A percentile compares a stretch with the other conserved stretches of the same genome.
phyloP scores from a whole-genome alignment of 495 filamentous ascomycete genomes.

The Penicillium atrosanguineum region DNA sequence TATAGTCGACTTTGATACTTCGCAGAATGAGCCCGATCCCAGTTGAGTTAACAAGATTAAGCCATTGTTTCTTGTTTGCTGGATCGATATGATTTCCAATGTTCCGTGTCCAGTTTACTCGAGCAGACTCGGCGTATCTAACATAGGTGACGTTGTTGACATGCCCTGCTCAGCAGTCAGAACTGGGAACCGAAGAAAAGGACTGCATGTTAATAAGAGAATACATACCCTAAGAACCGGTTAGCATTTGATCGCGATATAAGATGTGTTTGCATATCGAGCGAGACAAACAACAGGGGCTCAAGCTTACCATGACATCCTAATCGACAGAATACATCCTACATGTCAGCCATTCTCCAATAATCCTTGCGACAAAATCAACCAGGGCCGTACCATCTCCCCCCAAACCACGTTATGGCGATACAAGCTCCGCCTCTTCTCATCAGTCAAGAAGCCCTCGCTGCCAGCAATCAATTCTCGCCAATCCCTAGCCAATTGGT shows the following conservation, averaged over 20 bases:
- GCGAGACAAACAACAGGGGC: background rate
- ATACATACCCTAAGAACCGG: conserved; percentile 20
- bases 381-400: conserved; percentile 66
- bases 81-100: conserved; percentile 70
- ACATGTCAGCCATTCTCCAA: conserved; percentile 8
- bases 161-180: conserved; percentile 54
- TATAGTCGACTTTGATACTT: conserved; percentile 82
- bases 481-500: conserved; percentile 70
- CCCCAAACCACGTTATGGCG: conserved; percentile 82
- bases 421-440: conserved; percentile 62
- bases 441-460: conserved; percentile 76
- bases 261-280: background rate
- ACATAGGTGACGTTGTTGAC: conserved; percentile 88
- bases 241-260: background rate
- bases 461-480: conserved; percentile 69
- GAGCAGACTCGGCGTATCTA: conserved; percentile 79
- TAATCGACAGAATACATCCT: conserved; percentile 22
- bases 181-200: background rate
- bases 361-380: background rate
- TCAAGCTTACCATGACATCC: conserved; percentile 55
- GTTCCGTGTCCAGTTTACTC: conserved; percentile 80
- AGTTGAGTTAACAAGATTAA: conserved; percentile 61
- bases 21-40: conserved; percentile 74
- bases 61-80: conserved; percentile 63
- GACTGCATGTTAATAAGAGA: background rate